These are phyloP conservation scores for Aspergillus sparsus DNA, from an alignment of 495 filamentous ascomycete species.

Conservation along the genomic window DNA sequence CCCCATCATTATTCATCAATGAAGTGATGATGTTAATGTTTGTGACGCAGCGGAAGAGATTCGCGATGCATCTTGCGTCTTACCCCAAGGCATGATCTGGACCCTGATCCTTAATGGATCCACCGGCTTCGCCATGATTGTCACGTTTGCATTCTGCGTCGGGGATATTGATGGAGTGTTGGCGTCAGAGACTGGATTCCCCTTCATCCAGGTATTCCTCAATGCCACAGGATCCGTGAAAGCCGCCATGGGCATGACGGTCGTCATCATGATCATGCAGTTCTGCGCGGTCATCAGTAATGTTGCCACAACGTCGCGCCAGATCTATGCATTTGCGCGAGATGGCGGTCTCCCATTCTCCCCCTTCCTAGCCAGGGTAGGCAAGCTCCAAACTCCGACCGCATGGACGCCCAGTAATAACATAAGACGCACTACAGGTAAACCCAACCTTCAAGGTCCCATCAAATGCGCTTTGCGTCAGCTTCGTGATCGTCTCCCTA, in stretches of 20 bases:
- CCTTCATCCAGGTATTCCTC: slow-evolving; percentile 55
- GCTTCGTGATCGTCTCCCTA: slow-evolving; percentile 22
- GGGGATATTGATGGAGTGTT: slow-evolving; percentile 44
- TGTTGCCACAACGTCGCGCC: slow-evolving; percentile 40
- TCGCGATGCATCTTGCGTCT: slow-evolving; percentile 42
- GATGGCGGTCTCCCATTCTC: slow-evolving; percentile 48
- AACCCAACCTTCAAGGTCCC: too few relatives aligned
- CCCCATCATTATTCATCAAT: too few relatives aligned
- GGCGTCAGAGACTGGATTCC: slow-evolving; percentile 40
- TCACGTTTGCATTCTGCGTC: slow-evolving; percentile 52
- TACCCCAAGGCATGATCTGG: slow-evolving; percentile 50
- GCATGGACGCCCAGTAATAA: too few relatives aligned
- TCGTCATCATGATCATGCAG: slow-evolving; percentile 45
- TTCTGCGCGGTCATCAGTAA: slow-evolving; percentile 46
- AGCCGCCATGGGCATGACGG: slow-evolving; percentile 47
- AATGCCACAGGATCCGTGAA: slow-evolving; percentile 40
- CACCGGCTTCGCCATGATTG: slow-evolving; percentile 51
- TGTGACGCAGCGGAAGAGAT: slow-evolving; percentile 61
- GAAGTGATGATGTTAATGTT: too few relatives aligned
- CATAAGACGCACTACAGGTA: too few relatives aligned
- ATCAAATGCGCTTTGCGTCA: slow-evolving; percentile 26
- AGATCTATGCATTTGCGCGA: slow-evolving; percentile 26
- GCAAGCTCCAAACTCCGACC: slow-evolving; percentile 38
- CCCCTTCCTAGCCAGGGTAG: slow-evolving; percentile 32
- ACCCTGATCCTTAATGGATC: slow-evolving; percentile 51